Conservation (phyloP, 2,329 filamentous ascomycete genomes). For the Epicoccum nigrum region DNA sequence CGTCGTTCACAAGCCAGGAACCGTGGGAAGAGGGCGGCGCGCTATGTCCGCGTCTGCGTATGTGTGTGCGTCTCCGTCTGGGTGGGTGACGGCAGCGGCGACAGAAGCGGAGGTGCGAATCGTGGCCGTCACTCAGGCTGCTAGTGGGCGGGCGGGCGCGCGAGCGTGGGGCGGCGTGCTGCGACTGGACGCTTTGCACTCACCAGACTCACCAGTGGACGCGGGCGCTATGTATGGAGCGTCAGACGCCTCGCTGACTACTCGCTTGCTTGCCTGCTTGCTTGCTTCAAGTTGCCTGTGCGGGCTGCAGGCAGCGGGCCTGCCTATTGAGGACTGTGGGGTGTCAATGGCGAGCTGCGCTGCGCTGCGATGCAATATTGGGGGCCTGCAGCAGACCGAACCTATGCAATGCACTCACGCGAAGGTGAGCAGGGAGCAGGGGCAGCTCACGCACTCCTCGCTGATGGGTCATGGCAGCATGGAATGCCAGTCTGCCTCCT, state of each 20-base stretch:
- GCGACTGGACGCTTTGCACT: slow-evolving; percentile 14
- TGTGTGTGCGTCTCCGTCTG: not conserved
- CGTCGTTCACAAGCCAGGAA: slow-evolving; percentile 2
- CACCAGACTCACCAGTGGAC: slow-evolving; percentile 13
- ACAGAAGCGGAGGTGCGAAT: slow-evolving; percentile 5
- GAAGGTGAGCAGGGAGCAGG: too few relatives aligned
- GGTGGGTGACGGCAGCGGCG: not conserved
- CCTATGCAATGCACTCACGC: slow-evolving; percentile 11
- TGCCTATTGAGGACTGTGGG: slow-evolving; percentile 6
- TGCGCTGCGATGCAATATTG: slow-evolving; percentile 9
- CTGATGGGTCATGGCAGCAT: not conserved
- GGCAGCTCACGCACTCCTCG: not conserved
- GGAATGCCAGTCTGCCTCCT: not conserved
- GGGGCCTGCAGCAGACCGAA: not conserved
- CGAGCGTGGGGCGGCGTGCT: slow-evolving; percentile 12
- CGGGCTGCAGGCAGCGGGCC: too few relatives aligned
- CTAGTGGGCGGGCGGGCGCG: slow-evolving; percentile 8
- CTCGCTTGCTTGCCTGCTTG: slow-evolving; percentile 1
- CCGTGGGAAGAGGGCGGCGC: not conserved
- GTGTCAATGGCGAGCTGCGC: slow-evolving; percentile 1
- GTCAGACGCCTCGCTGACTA: slow-evolving; percentile 8
- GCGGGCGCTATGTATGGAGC: slow-evolving; percentile 17
- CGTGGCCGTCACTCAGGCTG: slow-evolving; percentile 5
- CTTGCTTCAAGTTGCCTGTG: too few relatives aligned
- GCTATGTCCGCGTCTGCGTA: not conserved